Conservation (phyloP, 108 stramenopile genomes). For the Nitzschia sp. region DNA sequence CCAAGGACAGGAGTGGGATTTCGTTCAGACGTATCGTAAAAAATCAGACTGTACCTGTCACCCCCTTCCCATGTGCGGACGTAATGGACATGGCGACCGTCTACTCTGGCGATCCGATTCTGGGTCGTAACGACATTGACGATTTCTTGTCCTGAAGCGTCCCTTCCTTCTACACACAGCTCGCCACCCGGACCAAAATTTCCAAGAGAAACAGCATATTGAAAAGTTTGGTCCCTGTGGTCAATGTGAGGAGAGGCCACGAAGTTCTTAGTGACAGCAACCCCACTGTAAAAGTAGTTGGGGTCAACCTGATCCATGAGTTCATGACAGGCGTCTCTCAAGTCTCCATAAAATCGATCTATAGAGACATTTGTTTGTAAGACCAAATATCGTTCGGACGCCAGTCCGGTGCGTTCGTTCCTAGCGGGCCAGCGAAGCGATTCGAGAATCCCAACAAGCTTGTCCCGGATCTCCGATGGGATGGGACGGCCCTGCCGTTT, state of each 20-base stretch:
- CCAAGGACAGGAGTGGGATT: not conserved
- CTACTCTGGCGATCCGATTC: constrained; percentile 24
- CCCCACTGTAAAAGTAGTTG: constrained; percentile 30
- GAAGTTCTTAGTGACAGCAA: constrained; percentile 69
- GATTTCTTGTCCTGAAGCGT: not conserved
- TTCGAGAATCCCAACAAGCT: not conserved
- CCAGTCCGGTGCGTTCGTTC: constrained; percentile 23
- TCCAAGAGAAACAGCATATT: constrained; percentile 49
- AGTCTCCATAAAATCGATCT: constrained; percentile 24
- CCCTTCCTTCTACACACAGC: constrained; percentile 41
- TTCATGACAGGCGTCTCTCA: constrained; percentile 26
- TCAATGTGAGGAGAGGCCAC: constrained; percentile 69
- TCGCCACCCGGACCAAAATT: constrained; percentile 25
- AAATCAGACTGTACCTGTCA: constrained; percentile 26
- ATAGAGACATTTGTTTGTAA: constrained; percentile 19
- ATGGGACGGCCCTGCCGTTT: not conserved
- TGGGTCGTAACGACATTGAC: constrained; percentile 24
- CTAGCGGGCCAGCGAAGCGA: constrained; percentile 23
- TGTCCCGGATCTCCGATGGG: not conserved
- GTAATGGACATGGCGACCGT: constrained; percentile 32
- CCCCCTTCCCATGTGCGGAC: constrained; percentile 23
- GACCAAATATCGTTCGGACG: constrained; percentile 28
- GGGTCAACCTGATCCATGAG: constrained; percentile 31
- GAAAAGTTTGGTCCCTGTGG: constrained; percentile 50
- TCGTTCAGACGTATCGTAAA: constrained; percentile 11